Percentiles rank a stretch among this genome's conserved stretches.
Evolutionary conservation across 1,284 basidiomycete genomes (phyloP).

Genomic region (Fomitopsis betulina): DNA sequence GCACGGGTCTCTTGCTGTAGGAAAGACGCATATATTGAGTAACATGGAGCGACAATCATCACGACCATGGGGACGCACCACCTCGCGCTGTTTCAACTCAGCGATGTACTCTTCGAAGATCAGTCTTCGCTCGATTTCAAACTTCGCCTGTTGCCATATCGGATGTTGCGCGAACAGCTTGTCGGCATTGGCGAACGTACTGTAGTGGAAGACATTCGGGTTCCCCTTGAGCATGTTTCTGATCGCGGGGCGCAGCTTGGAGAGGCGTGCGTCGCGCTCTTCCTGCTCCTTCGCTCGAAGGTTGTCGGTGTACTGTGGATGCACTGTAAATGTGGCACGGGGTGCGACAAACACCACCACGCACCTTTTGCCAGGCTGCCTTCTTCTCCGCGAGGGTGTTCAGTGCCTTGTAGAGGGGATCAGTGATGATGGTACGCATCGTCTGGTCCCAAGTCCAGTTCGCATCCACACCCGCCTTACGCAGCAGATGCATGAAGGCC

Average conservation of each 20-base stretch:
- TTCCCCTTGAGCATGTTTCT: slow-evolving; percentile 82
- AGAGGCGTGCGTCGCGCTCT: slow-evolving; percentile 75
- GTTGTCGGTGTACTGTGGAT: slow-evolving; percentile 61
- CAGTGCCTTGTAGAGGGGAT: slow-evolving; percentile 94
- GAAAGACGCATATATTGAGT: slow-evolving; percentile 3
- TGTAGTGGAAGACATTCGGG: slow-evolving; percentile 83
- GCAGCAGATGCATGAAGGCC: slow-evolving; percentile 87
- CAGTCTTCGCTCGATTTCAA: slow-evolving; percentile 78
- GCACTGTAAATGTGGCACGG: not conserved
- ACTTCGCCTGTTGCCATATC: slow-evolving; percentile 81
- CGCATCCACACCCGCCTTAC: slow-evolving; percentile 85
- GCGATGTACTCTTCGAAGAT: slow-evolving; percentile 88
- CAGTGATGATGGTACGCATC: slow-evolving; percentile 96
- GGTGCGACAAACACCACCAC: not conserved
- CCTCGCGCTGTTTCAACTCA: slow-evolving; percentile 81
- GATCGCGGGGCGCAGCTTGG: slow-evolving; percentile 79
- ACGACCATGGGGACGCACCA: slow-evolving; percentile 45
- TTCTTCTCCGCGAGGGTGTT: slow-evolving; percentile 95
- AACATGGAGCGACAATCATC: not conserved
- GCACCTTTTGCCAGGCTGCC: slow-evolving; percentile 85
- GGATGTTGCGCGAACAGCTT: slow-evolving; percentile 78
- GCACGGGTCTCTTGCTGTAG: slow-evolving; percentile 72
- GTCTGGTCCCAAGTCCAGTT: slow-evolving; percentile 98
- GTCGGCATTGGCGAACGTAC: slow-evolving; percentile 84
- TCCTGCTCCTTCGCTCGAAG: slow-evolving; percentile 69